Base-by-base conservation (phyloP, 208 protist genomes). In the Leishmania guyanensis region DNA sequence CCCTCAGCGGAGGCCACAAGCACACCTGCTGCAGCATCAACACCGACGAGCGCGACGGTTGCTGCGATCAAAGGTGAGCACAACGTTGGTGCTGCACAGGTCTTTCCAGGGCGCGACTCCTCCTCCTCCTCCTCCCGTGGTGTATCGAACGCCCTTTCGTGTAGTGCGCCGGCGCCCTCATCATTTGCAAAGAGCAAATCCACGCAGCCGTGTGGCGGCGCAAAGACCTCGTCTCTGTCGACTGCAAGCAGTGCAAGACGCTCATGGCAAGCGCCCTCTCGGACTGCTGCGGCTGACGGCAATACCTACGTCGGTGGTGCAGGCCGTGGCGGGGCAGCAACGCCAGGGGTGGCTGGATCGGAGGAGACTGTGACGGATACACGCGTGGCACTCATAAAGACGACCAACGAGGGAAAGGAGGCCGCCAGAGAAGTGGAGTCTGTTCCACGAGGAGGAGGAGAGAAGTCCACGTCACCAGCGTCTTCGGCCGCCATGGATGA, bases 21-120 rank as follows among this genome's bases (percentile, higher is more conserved):
- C 17, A 43, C 71, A 36, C 56, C 81, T 14, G 60, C 51, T 10
- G 22, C 26, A 39, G 74, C 65, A 81, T 58, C 51, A 33, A 53
- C 29, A 68, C 53, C 29, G 29, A 20, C 72, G 33, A 43, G 14
- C 72, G 16, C 48, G 12, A 48, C 29, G 4, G 29, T 9, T 29
- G 5, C 51, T 62, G 26, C 33, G 3, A 39, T 14, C 4, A 76
- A 46, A 58, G 72, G 48, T 16, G 72, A 56, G 3, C n/a, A 29
- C 29, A 76, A 17, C 29, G 48, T 4, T 20, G 22, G 51, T 29
- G 26, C 33, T 26, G 53, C 51, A 16, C 51, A 76, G 36, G 29
- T 16, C 72, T n/a, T 33, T 4, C 3, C 6, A 16, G 72, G 29
- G 46, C 72, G 51, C 22, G 26, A 58, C 48, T 29, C 29, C 51